A percentile compares a stretch with the other conserved stretches of the same genome.
Conservation (phyloP, 225 moss, liverwort and hornwort species). For the Pseudisothecium myosuroides region DNA sequence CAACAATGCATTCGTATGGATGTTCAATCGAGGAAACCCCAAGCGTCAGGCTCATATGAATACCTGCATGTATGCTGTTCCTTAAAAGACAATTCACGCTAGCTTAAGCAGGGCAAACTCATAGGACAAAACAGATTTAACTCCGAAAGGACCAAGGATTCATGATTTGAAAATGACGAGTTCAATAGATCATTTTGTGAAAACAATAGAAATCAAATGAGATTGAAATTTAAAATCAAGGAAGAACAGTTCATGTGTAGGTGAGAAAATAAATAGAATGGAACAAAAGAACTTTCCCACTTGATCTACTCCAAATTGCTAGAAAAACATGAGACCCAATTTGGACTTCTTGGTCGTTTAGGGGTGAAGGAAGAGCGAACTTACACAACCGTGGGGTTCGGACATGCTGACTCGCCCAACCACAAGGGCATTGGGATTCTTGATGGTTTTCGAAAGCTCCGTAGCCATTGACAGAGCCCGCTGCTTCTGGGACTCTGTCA, state of each 20-base stretch:
- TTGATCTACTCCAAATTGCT: background rate
- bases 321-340: background rate
- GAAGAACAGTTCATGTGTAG: background rate
- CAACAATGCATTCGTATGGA: background rate
- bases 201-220: background rate
- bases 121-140: background rate
- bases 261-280: background rate
- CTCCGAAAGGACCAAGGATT: background rate
- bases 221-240: background rate
- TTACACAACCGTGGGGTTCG: slow-evolving; percentile 5
- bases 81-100: background rate
- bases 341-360: background rate
- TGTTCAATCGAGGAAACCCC: background rate
- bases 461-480: slow-evolving; percentile 4
- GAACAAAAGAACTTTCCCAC: background rate
- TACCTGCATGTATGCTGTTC: background rate
- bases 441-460: background rate
- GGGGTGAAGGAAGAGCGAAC: background rate
- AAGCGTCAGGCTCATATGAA: background rate
- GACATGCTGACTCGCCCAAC: slow-evolving; percentile 13
- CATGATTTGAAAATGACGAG: background rate
- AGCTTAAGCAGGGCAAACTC: background rate
- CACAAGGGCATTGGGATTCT: slow-evolving; percentile 15
- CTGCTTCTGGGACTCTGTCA: slow-evolving; percentile 22
- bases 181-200: background rate